phyloP scores from a whole-genome alignment of 2,329 filamentous ascomycete genomes.

The Calonectria henricotiae region DNA sequence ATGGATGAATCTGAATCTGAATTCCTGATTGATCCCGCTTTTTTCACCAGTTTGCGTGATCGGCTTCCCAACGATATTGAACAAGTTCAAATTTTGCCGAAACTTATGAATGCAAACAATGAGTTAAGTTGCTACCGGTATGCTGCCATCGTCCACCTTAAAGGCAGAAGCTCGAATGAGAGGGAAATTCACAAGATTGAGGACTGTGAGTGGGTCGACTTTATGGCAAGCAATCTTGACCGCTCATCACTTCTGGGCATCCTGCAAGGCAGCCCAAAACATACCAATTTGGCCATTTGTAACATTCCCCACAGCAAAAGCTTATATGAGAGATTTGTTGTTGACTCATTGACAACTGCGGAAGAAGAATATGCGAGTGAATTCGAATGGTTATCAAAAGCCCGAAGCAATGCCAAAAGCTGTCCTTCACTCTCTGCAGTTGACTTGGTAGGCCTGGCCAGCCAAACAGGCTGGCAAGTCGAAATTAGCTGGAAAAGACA shows the following conservation, averaged over 20 bases:
- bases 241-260: neutral
- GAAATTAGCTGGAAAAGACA: constrained; percentile 65
- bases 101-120: neutral
- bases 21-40: neutral
- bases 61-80: neutral
- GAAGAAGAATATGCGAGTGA: neutral
- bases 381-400: constrained; percentile 36
- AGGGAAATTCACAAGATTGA: neutral
- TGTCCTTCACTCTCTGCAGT: constrained; percentile 36
- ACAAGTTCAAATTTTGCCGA: constrained; percentile 2
- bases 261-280: neutral
- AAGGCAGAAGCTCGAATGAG: neutral
- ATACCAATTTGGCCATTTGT: neutral
- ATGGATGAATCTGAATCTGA: constrained; percentile 28
- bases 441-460: constrained; percentile 47
- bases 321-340: neutral
- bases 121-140: neutral
- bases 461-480: constrained; percentile 63
- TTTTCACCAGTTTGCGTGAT: neutral
- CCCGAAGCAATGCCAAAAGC: constrained; percentile 11
- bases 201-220: neutral
- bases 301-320: constrained; percentile 3
- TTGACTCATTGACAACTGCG: constrained; percentile 38
- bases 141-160: neutral
- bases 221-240: neutral